Conservation (phyloP, 2,329 filamentous ascomycete species). For the Cadophora gregata region DNA sequence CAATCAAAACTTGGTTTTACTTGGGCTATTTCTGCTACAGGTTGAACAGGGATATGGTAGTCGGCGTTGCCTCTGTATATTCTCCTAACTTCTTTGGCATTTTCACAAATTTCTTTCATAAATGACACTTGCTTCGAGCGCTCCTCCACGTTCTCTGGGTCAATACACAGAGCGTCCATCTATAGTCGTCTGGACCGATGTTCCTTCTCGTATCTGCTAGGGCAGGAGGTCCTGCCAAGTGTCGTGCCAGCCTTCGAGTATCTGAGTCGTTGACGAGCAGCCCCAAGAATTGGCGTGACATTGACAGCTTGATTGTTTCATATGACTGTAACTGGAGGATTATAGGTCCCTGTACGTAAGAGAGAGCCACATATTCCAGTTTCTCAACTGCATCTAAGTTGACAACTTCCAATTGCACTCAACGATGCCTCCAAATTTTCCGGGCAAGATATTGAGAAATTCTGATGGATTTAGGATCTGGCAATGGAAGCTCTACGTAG, state of each 20-base stretch:
- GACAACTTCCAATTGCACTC: slow-evolving; percentile 14
- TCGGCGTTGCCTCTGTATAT: not conserved
- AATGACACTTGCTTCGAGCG: slow-evolving; percentile 30
- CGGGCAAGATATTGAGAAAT: not conserved
- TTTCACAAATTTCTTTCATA: slow-evolving; percentile 36
- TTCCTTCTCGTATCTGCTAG: too few species aligned
- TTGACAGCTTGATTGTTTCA: slow-evolving; percentile 1
- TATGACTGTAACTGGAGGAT: not conserved
- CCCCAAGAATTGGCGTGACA: slow-evolving; percentile 21
- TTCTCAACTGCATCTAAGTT: slow-evolving; percentile 11
- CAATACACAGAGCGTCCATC: slow-evolving; percentile 33
- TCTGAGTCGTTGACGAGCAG: slow-evolving; percentile 20
- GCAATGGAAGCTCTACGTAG: not conserved
- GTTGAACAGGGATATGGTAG: slow-evolving; percentile 4
- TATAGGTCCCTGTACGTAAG: slow-evolving; percentile 25
- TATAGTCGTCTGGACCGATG: slow-evolving; percentile 17
- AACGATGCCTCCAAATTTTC: not conserved
- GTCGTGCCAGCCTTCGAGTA: not conserved
- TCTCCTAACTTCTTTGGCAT: slow-evolving; percentile 23
- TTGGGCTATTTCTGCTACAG: not conserved
- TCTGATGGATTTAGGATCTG: not conserved
- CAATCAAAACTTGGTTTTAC: not conserved
- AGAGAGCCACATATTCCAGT: slow-evolving; percentile 26
- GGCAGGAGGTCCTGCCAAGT: too few species aligned
- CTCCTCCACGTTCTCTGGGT: slow-evolving; percentile 32